These are phyloP conservation scores for Botrytis elliptica DNA, from an alignment of 2,329 filamentous ascomycete genomes.

Conservation along the genomic window DNA sequence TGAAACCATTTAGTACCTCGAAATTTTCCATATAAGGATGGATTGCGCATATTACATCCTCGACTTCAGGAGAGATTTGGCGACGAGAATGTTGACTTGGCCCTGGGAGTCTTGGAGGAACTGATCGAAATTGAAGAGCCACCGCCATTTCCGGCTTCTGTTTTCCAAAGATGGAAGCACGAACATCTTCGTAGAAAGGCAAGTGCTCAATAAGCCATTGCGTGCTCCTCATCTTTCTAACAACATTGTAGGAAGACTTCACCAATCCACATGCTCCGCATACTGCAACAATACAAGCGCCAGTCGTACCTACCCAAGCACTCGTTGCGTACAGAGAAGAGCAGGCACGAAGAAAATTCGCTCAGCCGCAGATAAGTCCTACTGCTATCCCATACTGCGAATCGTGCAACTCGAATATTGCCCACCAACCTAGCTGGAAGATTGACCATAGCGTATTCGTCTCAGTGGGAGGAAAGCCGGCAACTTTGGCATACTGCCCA, in stretches of 20 bases:
- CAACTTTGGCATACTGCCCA: constrained; percentile 21
- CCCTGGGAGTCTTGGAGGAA: constrained; percentile 48
- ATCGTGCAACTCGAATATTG: constrained; percentile 19
- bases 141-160: constrained; percentile 47
- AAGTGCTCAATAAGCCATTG: constrained; percentile 21
- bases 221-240: constrained; percentile 2
- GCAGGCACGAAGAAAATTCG: constrained; percentile 18
- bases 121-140: constrained; percentile 48
- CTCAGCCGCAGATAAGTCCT: constrained; percentile 18
- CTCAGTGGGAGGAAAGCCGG: constrained; percentile 20
- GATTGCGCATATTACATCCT: constrained; percentile 46
- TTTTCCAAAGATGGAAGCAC: constrained; percentile 49
- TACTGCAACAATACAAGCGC: constrained; percentile 46
- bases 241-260: constrained; percentile 37
- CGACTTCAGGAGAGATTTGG: constrained; percentile 47
- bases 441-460: constrained; percentile 27
- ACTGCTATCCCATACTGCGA: constrained; percentile 12
- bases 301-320: constrained; percentile 43
- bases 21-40: constrained; percentile 49
- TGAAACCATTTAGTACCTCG: constrained; percentile 43
- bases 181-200: constrained; percentile 48
- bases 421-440: constrained; percentile 22
- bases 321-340: constrained; percentile 42
- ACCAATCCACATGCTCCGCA: constrained; percentile 49
- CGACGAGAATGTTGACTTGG: constrained; percentile 46